Percentiles rank a stretch among this genome's conserved stretches.
phyloP scores from a whole-genome alignment of 257 asterid species.

The Leonotis leonurus region DNA sequence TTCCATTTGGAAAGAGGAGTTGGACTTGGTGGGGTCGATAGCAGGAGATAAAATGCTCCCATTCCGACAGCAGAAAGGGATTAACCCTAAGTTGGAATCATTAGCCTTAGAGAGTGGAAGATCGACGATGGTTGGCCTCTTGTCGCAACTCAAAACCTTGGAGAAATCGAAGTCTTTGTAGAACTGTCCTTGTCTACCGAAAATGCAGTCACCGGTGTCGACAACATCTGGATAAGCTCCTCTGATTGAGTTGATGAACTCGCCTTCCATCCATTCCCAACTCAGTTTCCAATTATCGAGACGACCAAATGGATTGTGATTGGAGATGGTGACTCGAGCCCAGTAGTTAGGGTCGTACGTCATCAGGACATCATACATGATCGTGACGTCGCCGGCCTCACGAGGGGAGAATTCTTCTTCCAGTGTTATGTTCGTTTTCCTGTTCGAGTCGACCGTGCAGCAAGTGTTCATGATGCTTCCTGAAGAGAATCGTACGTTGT shows the following conservation, averaged over 20 bases:
- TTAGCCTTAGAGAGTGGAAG: constrained; percentile 50
- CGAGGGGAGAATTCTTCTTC: constrained; percentile 26
- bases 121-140: constrained; percentile 51
- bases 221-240: constrained; percentile 52
- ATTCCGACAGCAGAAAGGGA: constrained; percentile 61
- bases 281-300: constrained; percentile 49
- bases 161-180: constrained; percentile 42
- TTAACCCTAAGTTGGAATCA: constrained; percentile 43
- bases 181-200: constrained; percentile 40
- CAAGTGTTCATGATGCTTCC: constrained; percentile 38
- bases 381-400: constrained; percentile 44
- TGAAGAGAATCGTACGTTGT: too few relatives aligned
- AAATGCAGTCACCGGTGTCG: constrained; percentile 46
- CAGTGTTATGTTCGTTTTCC: constrained; percentile 17
- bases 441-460: constrained; percentile 29
- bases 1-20: constrained; percentile 45
- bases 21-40: constrained; percentile 42
- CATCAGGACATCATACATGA: constrained; percentile 50
- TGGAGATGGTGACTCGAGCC: constrained; percentile 59
- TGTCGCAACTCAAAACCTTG: constrained; percentile 38
- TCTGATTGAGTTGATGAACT: constrained; percentile 52
- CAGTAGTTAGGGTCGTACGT: constrained; percentile 35
- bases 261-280: constrained; percentile 70
- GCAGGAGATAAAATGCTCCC: constrained; percentile 53
- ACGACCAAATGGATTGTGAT: constrained; percentile 42